These are phyloP conservation scores for Cordia subcordata DNA, from an alignment of 257 asterid species.

Conservation along the genomic window DNA sequence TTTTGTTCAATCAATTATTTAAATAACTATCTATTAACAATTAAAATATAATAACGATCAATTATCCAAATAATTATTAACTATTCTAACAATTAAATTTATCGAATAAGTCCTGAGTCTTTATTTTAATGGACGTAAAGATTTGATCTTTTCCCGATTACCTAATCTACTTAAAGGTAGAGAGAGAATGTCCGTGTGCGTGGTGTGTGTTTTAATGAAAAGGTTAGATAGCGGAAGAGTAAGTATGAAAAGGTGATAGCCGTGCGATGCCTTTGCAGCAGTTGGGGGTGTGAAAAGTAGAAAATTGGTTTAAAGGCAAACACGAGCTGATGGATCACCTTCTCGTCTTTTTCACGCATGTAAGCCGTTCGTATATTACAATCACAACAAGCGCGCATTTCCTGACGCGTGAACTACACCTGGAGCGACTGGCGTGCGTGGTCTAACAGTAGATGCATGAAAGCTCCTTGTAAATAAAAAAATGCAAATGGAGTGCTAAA, in stretches of 20 bases:
- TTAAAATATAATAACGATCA: too few relatives aligned
- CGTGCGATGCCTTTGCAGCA: constrained; percentile 39
- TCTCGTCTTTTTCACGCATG: background rate
- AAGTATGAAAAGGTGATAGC: constrained; percentile 32
- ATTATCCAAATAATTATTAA: too few relatives aligned
- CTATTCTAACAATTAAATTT: too few relatives aligned
- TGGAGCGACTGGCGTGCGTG: too few relatives aligned
- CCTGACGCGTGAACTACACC: too few relatives aligned
- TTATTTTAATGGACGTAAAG: background rate
- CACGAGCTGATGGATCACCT: constrained; percentile 17
- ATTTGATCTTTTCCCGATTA: background rate
- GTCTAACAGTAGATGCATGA: background rate
- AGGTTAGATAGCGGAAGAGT: background rate
- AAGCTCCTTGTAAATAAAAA: constrained; percentile 4
- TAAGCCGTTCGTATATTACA: too few relatives aligned
- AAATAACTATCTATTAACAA: too few relatives aligned
- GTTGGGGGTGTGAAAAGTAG: constrained; percentile 56
- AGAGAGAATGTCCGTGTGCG: too few relatives aligned
- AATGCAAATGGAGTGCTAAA: constrained; percentile 36
- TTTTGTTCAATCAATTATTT: too few relatives aligned
- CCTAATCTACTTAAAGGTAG: background rate
- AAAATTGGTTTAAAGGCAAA: constrained; percentile 45
- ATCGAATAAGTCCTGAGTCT: too few relatives aligned
- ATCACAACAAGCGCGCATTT: too few relatives aligned
- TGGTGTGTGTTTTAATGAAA: background rate